These are phyloP conservation scores for Hymenoscyphus linearis DNA, from an alignment of 2,329 filamentous ascomycete genomes.

Conservation along the genomic window DNA sequence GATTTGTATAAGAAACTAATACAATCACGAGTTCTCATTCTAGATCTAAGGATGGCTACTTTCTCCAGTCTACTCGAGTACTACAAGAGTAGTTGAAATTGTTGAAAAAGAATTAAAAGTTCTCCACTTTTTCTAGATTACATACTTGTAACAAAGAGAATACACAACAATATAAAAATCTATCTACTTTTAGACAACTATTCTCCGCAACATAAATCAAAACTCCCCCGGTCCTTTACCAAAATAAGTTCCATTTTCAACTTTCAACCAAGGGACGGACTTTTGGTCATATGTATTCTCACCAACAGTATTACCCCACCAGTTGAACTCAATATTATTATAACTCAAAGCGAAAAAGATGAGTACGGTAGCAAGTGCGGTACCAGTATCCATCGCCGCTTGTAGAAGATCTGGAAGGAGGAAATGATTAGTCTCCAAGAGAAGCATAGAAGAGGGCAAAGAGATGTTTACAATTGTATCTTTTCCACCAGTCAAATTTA, in stretches of 20 bases:
- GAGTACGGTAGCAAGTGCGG: slow-evolving; percentile 60
- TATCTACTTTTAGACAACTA: too few relatives aligned
- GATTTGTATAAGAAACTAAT: too few relatives aligned
- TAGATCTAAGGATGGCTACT: too few relatives aligned
- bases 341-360: slow-evolving; percentile 60
- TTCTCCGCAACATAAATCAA: slow-evolving; percentile 6
- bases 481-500: slow-evolving; percentile 68
- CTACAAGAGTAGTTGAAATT: too few relatives aligned
- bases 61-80: too few relatives aligned
- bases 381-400: slow-evolving; percentile 63
- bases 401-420: slow-evolving; percentile 54
- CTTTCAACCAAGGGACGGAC: slow-evolving; percentile 32
- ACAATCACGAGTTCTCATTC: too few relatives aligned
- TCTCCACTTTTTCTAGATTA: too few relatives aligned
- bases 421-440: not conserved
- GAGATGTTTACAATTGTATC: slow-evolving; percentile 54
- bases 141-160: too few relatives aligned
- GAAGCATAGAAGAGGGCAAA: not conserved
- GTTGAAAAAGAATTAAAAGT: too few relatives aligned
- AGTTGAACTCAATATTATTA: slow-evolving; percentile 52
- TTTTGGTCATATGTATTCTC: slow-evolving; percentile 33
- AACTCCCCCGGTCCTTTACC: slow-evolving; percentile 32
- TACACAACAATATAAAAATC: too few relatives aligned
- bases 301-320: slow-evolving; percentile 55
- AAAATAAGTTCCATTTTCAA: slow-evolving; percentile 29